These are phyloP conservation scores for Astrephomene gubernaculifera DNA, from an alignment of 139 green algal genomes.

Conservation along the genomic window DNA sequence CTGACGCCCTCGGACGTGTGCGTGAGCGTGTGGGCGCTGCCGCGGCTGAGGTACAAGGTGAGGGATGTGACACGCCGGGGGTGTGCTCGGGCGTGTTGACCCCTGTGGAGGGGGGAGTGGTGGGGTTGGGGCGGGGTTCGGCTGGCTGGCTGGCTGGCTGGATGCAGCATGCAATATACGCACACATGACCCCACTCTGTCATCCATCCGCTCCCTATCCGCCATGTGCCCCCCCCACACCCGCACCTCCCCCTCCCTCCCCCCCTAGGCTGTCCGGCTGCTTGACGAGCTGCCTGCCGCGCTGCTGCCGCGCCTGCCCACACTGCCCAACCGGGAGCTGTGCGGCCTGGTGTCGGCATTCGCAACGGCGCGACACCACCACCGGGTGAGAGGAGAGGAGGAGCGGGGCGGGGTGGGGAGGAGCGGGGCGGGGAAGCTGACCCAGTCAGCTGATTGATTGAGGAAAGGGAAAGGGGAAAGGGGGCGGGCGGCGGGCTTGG, in stretches of 20 bases:
- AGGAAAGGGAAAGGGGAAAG: not conserved
- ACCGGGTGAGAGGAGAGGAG: slow-evolving; percentile 30
- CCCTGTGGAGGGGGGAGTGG: no score
- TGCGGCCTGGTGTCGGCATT: slow-evolving; percentile 38
- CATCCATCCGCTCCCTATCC: no score
- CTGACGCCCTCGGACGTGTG: slow-evolving; percentile 38
- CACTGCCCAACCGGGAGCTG: slow-evolving; percentile 37
- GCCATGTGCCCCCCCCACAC: no score
- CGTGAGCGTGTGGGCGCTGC: slow-evolving; percentile 41
- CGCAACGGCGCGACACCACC: slow-evolving; percentile 49
- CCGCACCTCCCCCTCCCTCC: not conserved
- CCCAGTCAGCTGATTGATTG: no score
- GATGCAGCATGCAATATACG: no score
- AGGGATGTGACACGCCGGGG: no score
- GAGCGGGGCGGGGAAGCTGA: not conserved
- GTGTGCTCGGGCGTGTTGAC: no score
- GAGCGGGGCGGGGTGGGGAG: not conserved
- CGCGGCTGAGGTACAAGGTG: slow-evolving; percentile 46
- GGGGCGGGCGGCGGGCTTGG: not conserved
- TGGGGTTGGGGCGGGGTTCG: no score
- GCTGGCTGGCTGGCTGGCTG: no score
- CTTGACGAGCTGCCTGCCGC: slow-evolving; percentile 49
- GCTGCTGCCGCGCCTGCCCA: slow-evolving; percentile 24
- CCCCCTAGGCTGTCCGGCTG: slow-evolving; percentile 21
- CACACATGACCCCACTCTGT: no score